phyloP scores from a whole-genome alignment of 2,329 filamentous ascomycete genomes.

The Sarocladium oryzae region DNA sequence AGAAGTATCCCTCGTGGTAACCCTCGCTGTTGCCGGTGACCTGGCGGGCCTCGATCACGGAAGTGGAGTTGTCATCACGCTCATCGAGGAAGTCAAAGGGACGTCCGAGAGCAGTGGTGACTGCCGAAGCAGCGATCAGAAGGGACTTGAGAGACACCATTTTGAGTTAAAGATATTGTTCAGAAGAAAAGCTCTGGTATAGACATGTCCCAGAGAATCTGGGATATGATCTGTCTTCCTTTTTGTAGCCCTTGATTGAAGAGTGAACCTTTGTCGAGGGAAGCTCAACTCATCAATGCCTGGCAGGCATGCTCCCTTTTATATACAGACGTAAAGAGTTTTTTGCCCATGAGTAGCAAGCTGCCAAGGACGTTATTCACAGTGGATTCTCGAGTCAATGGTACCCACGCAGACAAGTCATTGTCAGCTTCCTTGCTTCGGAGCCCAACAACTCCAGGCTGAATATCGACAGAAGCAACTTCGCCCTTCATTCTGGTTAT shows the following conservation, averaged over 20 bases:
- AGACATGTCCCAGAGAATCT: not conserved
- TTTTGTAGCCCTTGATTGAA: not conserved
- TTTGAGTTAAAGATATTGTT: constrained; percentile 13
- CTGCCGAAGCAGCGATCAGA: constrained; percentile 27
- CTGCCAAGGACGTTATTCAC: not conserved
- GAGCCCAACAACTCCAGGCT: not conserved
- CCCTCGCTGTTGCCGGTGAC: constrained; percentile 38
- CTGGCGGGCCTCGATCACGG: constrained; percentile 22
- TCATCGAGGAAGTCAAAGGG: constrained; percentile 19
- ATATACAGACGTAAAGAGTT: not conserved
- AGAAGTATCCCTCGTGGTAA: constrained; percentile 52
- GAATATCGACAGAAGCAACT: not conserved
- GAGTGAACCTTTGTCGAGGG: not conserved
- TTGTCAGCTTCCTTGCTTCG: not conserved
- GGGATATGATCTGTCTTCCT: not conserved
- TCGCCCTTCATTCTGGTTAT: not conserved
- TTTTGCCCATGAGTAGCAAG: not conserved
- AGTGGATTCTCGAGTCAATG: not conserved
- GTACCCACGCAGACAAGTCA: not conserved
- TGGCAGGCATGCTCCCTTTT: not conserved
- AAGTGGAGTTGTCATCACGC: constrained; percentile 29
- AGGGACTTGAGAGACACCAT: constrained; percentile 36
- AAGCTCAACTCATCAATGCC: not conserved
- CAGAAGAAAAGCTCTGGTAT: not conserved
- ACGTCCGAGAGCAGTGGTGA: constrained; percentile 26